Percentiles rank a stretch among this genome's conserved stretches.
These are phyloP conservation scores for Penicillium digitatum DNA, from an alignment of 2,329 filamentous ascomycete genomes.

Conservation along the genomic window DNA sequence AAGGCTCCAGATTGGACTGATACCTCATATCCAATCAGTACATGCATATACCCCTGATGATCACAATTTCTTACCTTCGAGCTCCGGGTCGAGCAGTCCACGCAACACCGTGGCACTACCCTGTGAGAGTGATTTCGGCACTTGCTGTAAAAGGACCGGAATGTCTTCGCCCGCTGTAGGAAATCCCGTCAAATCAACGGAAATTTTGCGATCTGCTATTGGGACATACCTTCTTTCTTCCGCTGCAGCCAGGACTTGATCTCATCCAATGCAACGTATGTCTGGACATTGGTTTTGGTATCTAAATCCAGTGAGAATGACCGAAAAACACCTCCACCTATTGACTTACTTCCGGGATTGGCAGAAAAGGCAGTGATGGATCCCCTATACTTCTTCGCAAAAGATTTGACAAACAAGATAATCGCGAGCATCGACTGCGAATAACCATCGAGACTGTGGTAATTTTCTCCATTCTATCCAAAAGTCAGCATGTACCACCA, in stretches of 20 bases:
- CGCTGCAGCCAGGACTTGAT: conserved; percentile 23
- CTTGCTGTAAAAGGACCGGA: conserved; percentile 24
- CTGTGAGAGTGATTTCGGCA: conserved; percentile 22
- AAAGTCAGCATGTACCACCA: background rate
- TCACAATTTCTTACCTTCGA: conserved; percentile 19
- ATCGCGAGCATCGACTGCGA: conserved; percentile 29
- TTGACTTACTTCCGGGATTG: conserved; percentile 27
- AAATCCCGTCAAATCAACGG: background rate
- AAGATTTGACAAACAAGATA: conserved; percentile 22
- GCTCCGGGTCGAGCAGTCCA: conserved; percentile 24
- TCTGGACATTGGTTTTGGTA: conserved; percentile 23
- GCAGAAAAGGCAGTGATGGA: conserved; percentile 23
- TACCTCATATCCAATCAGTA: background rate
- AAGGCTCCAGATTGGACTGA: conserved; percentile 25
- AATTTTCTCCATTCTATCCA: conserved; percentile 22
- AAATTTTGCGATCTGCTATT: background rate
- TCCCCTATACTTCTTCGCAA: conserved; percentile 13
- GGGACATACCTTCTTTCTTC: conserved; percentile 22
- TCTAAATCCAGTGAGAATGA: conserved; percentile 11
- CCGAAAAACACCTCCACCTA: background rate
- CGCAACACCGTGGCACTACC: conserved; percentile 22
- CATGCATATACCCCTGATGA: background rate
- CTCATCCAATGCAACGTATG: conserved; percentile 18
- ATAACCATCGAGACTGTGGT: conserved; percentile 26
- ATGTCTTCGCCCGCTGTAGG: conserved; percentile 19